phyloP scores from a whole-genome alignment of 2,329 filamentous ascomycete genomes.

The Huntiella bhutanensis region DNA sequence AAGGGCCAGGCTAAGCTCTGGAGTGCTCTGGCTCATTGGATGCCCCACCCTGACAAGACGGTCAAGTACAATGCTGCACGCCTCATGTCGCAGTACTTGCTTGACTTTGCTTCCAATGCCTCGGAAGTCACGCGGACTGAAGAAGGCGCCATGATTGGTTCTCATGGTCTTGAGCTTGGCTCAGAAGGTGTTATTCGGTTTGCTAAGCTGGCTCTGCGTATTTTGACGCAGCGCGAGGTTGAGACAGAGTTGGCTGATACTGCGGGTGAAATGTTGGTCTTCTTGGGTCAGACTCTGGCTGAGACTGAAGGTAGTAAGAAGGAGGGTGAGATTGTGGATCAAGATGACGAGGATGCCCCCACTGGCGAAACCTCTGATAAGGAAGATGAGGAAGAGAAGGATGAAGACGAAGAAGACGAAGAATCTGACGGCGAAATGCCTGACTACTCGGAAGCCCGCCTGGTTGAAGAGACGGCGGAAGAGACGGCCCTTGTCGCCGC shows the following conservation, averaged over 20 bases:
- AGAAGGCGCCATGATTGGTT: conserved; percentile 45
- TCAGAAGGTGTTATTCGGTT: conserved; percentile 43
- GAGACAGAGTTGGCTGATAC: conserved; percentile 62
- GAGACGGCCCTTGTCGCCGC: conserved; percentile 12
- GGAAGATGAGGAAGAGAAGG: conserved; percentile 25
- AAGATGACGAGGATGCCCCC: conserved; percentile 14
- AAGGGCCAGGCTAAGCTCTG: conserved; percentile 46
- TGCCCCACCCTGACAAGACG: conserved; percentile 52
- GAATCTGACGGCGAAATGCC: too few relatives aligned
- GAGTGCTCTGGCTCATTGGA: conserved; percentile 45
- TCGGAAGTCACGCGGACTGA: conserved; percentile 1
- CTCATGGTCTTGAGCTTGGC: conserved; percentile 49
- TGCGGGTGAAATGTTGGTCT: conserved; percentile 62
- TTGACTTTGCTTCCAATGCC: conserved; percentile 45
- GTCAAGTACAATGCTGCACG: conserved; percentile 62
- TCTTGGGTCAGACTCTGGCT: conserved; percentile 46
- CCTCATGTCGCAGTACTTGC: conserved; percentile 58
- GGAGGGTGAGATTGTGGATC: conserved; percentile 22
- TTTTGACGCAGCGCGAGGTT: conserved; percentile 41
- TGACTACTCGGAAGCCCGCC: too few relatives aligned
- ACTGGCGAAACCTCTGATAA: conserved; percentile 17
- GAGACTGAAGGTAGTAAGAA: conserved; percentile 14
- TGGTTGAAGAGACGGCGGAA: conserved; percentile 16
- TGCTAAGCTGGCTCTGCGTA: conserved; percentile 29
- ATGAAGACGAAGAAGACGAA: conserved; percentile 19